A percentile compares a stretch with the other conserved stretches of the same genome.
Conservation (phyloP, 2,329 filamentous ascomycete species). For the Aspergillus flavus region DNA sequence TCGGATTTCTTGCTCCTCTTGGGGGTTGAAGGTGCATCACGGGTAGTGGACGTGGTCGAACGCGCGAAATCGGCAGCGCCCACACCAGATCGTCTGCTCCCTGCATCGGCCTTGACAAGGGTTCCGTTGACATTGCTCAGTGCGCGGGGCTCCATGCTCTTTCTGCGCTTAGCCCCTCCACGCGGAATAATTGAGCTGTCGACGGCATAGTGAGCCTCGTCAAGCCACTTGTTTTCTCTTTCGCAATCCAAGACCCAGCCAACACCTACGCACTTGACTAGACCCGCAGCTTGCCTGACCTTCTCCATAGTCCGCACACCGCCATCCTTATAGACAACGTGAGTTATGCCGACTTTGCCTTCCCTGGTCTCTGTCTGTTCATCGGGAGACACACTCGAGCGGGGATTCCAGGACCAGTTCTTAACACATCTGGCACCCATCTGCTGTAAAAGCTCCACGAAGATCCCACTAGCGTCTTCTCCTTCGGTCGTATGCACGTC, state of each 20-base stretch:
- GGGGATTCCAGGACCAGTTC: slow-evolving; percentile 74
- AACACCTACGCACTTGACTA: slow-evolving; percentile 84
- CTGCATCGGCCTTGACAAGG: slow-evolving; percentile 48
- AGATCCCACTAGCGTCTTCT: slow-evolving; percentile 77
- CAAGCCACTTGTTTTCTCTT: slow-evolving; percentile 73
- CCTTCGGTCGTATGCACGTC: slow-evolving; percentile 84
- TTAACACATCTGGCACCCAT: slow-evolving; percentile 82
- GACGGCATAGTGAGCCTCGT: slow-evolving; percentile 70
- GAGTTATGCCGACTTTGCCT: slow-evolving; percentile 73
- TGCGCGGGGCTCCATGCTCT: slow-evolving; percentile 78
- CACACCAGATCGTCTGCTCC: slow-evolving; percentile 33
- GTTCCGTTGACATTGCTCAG: slow-evolving; percentile 70
- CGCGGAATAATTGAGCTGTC: slow-evolving; percentile 69
- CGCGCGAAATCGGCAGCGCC: slow-evolving; percentile 37
- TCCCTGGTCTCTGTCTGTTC: slow-evolving; percentile 37
- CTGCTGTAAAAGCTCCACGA: slow-evolving; percentile 74
- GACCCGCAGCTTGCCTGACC: slow-evolving; percentile 69
- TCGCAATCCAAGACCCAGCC: slow-evolving; percentile 88
- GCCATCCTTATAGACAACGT: slow-evolving; percentile 89
- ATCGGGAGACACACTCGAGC: slow-evolving; percentile 41
- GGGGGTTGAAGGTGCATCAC: slow-evolving; percentile 17
- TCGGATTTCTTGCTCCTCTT: slow-evolving; percentile 14
- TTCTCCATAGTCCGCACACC: slow-evolving; percentile 79
- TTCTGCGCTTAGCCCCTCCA: slow-evolving; percentile 70
- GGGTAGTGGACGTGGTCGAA: slow-evolving; percentile 34